phyloP scores from a whole-genome alignment of 306 rosid species.

The Hippophae gyantsensis region DNA sequence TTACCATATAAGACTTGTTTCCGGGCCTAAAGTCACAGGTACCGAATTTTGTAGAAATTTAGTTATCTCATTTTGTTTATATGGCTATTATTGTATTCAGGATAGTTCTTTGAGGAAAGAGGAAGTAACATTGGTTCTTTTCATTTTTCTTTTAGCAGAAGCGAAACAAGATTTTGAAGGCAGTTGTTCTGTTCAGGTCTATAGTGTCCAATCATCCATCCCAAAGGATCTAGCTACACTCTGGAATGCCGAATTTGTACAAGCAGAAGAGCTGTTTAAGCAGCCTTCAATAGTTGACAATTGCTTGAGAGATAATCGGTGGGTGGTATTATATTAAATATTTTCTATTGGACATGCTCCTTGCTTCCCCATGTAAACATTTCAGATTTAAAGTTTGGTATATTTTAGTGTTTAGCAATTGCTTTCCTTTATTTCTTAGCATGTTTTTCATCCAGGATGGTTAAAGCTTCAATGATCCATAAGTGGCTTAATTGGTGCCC shows the following conservation, averaged over 20 bases:
- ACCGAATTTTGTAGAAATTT: neutral
- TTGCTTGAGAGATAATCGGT: constrained; percentile 96
- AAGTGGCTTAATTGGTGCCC: too few species aligned
- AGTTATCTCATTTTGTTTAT: neutral
- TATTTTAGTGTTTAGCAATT: too few species aligned
- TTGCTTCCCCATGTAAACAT: too few species aligned
- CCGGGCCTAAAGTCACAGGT: constrained; percentile 65
- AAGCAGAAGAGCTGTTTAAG: constrained; percentile 87
- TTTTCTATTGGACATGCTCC: neutral
- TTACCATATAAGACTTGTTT: constrained; percentile 72
- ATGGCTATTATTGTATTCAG: neutral
- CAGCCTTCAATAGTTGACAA: constrained; percentile 59
- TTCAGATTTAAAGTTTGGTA: too few species aligned
- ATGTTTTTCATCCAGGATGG: too few species aligned
- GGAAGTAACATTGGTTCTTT: constrained; percentile 12
- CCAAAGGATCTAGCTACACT: constrained; percentile 90
- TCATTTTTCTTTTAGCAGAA: constrained; percentile 43
- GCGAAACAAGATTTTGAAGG: constrained; percentile 75
- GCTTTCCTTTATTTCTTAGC: too few species aligned
- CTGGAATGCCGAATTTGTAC: constrained; percentile 88
- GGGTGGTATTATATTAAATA: constrained; percentile 4
- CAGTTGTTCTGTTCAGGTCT: constrained; percentile 75
- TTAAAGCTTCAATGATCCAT: too few species aligned
- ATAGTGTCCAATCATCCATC: constrained; percentile 82
- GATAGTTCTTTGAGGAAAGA: constrained; percentile 14